A percentile compares a stretch with the other conserved stretches of the same genome.
phyloP scores from a whole-genome alignment of 2,329 filamentous ascomycete species.

The Verticillium tricorpus region DNA sequence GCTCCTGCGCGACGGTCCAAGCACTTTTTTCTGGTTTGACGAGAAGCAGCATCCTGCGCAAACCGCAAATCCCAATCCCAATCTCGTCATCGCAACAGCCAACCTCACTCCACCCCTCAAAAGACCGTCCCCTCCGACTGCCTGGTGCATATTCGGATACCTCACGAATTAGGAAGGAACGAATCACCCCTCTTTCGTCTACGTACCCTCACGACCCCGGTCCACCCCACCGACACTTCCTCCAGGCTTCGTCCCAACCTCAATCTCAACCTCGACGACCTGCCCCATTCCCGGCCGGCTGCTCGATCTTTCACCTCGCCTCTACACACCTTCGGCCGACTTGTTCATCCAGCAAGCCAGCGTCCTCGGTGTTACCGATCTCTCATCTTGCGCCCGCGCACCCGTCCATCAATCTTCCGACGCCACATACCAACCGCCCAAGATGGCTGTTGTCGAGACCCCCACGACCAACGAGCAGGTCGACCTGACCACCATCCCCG shows the following conservation, averaged over 20 bases:
- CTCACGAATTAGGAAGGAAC: conserved; percentile 17
- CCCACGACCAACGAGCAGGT: conserved; percentile 49
- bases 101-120: not conserved
- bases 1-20: not conserved
- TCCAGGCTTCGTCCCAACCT: conserved; percentile 4
- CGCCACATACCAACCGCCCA: conserved; percentile 13
- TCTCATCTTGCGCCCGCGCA: conserved; percentile 2
- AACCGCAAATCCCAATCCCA: conserved; percentile 4
- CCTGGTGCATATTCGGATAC: conserved; percentile 32
- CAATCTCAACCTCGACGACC: conserved; percentile 4
- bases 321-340: not conserved
- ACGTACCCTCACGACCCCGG: conserved; percentile 8
- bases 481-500: conserved; percentile 64
- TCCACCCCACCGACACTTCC: conserved; percentile 10
- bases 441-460: conserved; percentile 29
- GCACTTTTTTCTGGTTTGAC: conserved; percentile 11
- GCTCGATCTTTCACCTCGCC: not conserved
- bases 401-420: conserved; percentile 4
- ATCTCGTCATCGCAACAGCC: conserved; percentile 11
- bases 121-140: conserved; percentile 17
- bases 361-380: conserved; percentile 3
- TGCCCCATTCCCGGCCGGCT: not conserved
- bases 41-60: conserved; percentile 4
- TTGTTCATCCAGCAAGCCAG: not conserved
- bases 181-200: conserved; percentile 20